These are phyloP conservation scores for Cinnamomum chago DNA, from an alignment of 164 flowering plant genomes.

Conservation along the genomic window DNA sequence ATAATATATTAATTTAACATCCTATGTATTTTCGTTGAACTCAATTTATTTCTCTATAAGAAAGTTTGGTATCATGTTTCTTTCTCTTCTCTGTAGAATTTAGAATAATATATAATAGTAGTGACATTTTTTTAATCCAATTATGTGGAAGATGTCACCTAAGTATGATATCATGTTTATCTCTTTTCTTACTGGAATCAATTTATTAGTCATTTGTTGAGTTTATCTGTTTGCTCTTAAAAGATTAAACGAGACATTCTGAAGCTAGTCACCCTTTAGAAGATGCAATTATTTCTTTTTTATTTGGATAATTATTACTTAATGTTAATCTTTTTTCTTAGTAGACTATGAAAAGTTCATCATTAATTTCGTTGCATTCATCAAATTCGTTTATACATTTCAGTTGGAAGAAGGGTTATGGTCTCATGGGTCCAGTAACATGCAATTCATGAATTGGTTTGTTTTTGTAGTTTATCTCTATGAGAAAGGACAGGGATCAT, in stretches of 20 bases:
- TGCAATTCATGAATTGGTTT: background rate
- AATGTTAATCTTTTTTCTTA: background rate
- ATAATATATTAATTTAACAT: background rate
- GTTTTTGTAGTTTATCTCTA: constrained; percentile 40
- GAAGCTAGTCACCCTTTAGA: background rate
- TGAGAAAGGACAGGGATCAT: constrained; percentile 29
- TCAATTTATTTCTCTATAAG: background rate
- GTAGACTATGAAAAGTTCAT: background rate
- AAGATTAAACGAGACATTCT: background rate
- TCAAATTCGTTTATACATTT: background rate
- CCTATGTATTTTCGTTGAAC: background rate
- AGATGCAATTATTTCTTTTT: background rate
- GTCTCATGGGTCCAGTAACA: background rate
- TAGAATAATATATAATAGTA: background rate
- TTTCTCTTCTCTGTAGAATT: background rate
- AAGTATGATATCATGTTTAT: background rate
- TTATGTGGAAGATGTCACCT: background rate
- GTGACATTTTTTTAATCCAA: background rate
- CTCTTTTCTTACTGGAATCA: too few species aligned
- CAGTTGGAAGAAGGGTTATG: background rate
- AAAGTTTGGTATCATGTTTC: too few species aligned
- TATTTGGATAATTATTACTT: background rate
- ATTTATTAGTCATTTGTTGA: background rate
- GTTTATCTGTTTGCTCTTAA: background rate
- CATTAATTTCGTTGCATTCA: background rate